Base-by-base conservation (phyloP, 73 alveolate genomes). In the Paramecium sexaurelia region DNA sequence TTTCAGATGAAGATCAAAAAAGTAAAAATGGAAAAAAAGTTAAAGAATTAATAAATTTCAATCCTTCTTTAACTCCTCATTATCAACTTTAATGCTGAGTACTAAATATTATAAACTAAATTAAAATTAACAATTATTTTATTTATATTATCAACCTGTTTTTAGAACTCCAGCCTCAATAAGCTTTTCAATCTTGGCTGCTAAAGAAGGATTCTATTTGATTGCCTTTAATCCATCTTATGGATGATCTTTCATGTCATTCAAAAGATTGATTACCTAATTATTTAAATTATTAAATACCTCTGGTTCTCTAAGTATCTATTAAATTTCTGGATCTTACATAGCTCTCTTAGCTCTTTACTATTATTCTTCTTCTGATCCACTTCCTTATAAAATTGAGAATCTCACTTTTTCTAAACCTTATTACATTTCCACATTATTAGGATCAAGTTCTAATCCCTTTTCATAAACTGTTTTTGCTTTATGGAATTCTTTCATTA, bases 291-390 rank as follows among this genome's bases (percentile, higher is more conserved):
- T 87, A 94, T 95, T 85, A 17, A 87, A 94, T 73, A 96, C 96
- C 93, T 98, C 86, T 15, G 98, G 97, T 92, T 94, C 99, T 85
- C 95, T 94, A 36, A 98, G 93, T 57, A 98, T 95, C 27, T 89
- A 88, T 94, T 98, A 96, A 78, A 98, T 98, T 91, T 98, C 99
- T 5, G 99, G 99, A 93, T 98, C 99, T 66, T 99, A 99, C 98
- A 97, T 97, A 68, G 99, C 99, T 57, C 97, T 99, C 61, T 94
- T 67, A 56, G 97, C 97, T 93, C 99, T 96, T 92, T 98, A 99
- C 84, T 86, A 29, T 61, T 86, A 66, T 15, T 86, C 93, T n/a
- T 96, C 96, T 85, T 98, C 99, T 86, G 93, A 94, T 24, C 98
- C 97, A 20, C 96, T 93, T 51, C 94, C 92, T 78, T 36, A 69